Base-by-base conservation (phyloP, 2,329 filamentous ascomycete species). In the Colletotrichum melonis region DNA sequence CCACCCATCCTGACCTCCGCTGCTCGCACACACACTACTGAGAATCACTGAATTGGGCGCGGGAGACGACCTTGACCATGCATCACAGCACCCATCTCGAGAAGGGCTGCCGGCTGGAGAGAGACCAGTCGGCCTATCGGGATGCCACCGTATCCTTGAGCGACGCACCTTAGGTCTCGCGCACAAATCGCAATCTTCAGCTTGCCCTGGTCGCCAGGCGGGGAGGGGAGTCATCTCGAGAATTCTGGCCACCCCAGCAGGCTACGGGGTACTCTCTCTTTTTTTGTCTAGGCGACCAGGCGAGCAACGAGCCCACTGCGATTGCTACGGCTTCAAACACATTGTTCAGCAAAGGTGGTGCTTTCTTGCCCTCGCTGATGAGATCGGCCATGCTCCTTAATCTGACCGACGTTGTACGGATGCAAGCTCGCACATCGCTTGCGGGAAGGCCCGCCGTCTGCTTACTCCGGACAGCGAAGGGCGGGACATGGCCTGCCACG, bases 371-470 rank as follows among this genome's bases (percentile, higher is more conserved):
- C 49, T 55, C 38, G 32, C 49, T 52, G 64, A 28, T 58, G 62
- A 65, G 52, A 65, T 52, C 24, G 24, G 22, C 63, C 63, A 19
- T 26, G 46, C 30, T 28, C 11, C 19, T 24, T 49, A 35, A 35
- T 38, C 65, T 62, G 35, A 59, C 55, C 55, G 67, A 70, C 22
- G 62, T 58, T 59, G 66, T 55, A 54, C 54, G 62, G n/a, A 49
- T 57, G 65, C 63, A 67, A 55, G 30, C 57, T 54, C 26, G n/a
- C 8, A 58, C 69, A 59, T 64, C 49, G 56, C 24, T 58, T 54
- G 67, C 67, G 67, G 67, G 67, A 73, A 54, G 67, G 62, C 56
- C 71, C 67, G 62, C 57, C 42, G 65, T 35, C 26, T 62, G 67
- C 54, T 72, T 63, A 64, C 35, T 69, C 58, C 65, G 69, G 42